Base-by-base conservation (phyloP, 371 early-diverging fungal species). In the Rhizopus microsporus region DNA sequence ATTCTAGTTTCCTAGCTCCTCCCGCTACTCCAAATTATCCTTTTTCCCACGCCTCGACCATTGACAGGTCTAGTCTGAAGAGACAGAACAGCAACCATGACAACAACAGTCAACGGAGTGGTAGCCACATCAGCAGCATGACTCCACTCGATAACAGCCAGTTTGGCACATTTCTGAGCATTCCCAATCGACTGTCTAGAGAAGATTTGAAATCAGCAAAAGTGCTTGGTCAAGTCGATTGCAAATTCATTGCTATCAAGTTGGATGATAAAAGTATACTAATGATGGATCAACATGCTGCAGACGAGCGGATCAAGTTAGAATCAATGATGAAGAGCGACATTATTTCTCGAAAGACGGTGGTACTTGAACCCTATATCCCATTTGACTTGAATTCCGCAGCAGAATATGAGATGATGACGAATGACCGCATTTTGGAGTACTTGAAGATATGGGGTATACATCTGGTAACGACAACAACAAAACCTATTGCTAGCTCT, bases 261-360 rank as follows among this genome's bases (percentile, higher is more conserved):
- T 43, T 57, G 7, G n/a, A 54, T 15, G 46, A 34, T 2, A 48
- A 49, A 6, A 53, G n/a, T 13, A 34, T 88, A 4, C 67, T 91
- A 0, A 63, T 90, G 32, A 75, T 92, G 16, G 94, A 93, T 61
- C 94, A 93, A 56, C 94, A 93, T 75, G 94, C 94, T 13, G 91
- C 89, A 2, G 90, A 93, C 65, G 94, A 93, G 60, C 80, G 94
- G 3, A 75, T 92, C 5, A 70, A 83, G 9, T 68, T 93, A 38
- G 94, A 93, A 15, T 48, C 29, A 33, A 54, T 63, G 54, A 17
- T 62, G 32, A 51, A 39, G 17, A 47, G 74, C 6, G 81, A 82
- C 23, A 66, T 71, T n/a, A 44, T 29, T 31, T 51, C 52, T 0
- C 5, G 46, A 46, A 16, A 46, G 29, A 52, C 35, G 0, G 59